Base-by-base conservation (phyloP, 2,329 filamentous ascomycete genomes). In the Phyllosticta citriasiana region DNA sequence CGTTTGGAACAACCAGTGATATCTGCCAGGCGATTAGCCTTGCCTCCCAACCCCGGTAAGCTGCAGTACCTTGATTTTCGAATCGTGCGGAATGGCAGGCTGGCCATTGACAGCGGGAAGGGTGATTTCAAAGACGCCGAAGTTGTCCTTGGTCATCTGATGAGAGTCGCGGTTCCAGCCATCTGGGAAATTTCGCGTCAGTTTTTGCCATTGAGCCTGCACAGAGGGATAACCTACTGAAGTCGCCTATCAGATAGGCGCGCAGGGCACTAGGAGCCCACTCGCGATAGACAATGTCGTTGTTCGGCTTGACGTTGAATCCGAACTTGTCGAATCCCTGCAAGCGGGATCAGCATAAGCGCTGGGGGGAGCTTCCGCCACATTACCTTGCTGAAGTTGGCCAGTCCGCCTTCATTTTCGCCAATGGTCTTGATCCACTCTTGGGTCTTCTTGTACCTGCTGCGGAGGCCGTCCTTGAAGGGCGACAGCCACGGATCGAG, bases 221-320 rank as follows among this genome's bases (percentile, higher is more conserved):
- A 24, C 9, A 22, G 53, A 1, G 19, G 53, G 22, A 24, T 50
- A 61, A 72, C 86, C 67, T 79, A 92, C 88, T 99, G 80, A 97
- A 99, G 68, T 97, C 94, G 64, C 94, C 94, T 67, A 96, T 88
- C 58, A 99, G 82, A 72, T 86, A 91, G 57, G 94, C 94, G 70
- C 88, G 82, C 51, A 84, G 80, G 59, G 91, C 93, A 78, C 91
- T 95, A 26, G 94, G 92, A 0, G 94, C 94, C 94, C 94, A 99
- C 82, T 99, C 94, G 67, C 91, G 84, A 76, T 99, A 99, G 62
- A 82, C 80, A 66, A 99, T 91, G 73, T 92, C 91, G 73, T 90
- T 90, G 69, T 96, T 86, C 59, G 84, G 79, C 71, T 87, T 82
- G 63, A 94, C 86, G 67, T 89, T 91, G 75, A 99, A 84, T 61